A percentile compares a stretch with the other conserved stretches of the same genome.
phyloP scores from a whole-genome alignment of 2,329 filamentous ascomycete genomes.

The Pestalotiopsis sp. region DNA sequence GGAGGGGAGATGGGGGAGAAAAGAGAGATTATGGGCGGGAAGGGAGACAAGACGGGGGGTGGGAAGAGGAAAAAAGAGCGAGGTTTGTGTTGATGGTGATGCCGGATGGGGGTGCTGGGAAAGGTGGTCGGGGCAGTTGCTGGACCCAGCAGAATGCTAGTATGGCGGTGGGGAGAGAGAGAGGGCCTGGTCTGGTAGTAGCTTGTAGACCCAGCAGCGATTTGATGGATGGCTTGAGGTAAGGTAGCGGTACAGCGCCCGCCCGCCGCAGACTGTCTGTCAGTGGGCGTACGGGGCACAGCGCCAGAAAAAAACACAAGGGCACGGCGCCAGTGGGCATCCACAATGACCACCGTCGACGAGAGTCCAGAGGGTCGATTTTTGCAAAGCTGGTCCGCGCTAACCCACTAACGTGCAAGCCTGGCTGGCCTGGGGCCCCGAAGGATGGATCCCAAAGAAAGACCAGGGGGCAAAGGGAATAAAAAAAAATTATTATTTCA shows the following conservation, averaged over 20 bases:
- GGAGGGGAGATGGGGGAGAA: constrained; percentile 5
- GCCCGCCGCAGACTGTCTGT: not conserved
- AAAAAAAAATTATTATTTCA: not conserved
- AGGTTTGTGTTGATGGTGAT: constrained; percentile 12
- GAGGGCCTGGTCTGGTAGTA: not conserved
- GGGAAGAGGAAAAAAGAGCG: constrained; percentile 3
- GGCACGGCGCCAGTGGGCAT: not conserved
- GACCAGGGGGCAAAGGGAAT: not conserved
- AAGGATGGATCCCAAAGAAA: not conserved
- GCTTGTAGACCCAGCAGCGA: not conserved
- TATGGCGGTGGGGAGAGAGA: not conserved
- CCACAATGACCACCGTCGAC: not conserved
- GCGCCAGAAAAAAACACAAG: not conserved
- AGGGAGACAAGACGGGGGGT: constrained; percentile 1
- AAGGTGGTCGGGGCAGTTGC: constrained; percentile 2
- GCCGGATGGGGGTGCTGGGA: constrained; percentile 5
- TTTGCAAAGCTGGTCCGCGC: not conserved
- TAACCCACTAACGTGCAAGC: not conserved
- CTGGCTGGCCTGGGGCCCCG: not conserved
- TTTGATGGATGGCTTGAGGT: not conserved
- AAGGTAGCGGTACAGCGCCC: not conserved
- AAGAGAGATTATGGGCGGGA: constrained; percentile 6
- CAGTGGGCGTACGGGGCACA: not conserved
- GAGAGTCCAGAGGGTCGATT: not conserved
- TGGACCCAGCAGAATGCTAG: constrained; percentile 8